Evolutionary conservation across 73 alveolate species (phyloP).

Genomic region (Paramecium primaurelia): DNA sequence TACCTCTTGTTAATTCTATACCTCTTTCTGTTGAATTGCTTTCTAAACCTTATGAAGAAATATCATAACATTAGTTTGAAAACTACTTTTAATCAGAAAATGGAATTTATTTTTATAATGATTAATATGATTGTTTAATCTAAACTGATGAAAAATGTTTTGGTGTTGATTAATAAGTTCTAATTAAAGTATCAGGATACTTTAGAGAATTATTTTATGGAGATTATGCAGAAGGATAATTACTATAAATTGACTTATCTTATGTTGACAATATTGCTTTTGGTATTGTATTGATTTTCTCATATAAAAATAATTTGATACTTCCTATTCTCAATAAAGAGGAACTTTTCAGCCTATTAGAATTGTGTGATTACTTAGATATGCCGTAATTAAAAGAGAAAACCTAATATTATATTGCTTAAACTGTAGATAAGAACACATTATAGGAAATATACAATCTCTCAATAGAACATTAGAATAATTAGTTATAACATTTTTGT

Average conservation of each 20-base stretch:
- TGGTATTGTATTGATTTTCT: background rate
- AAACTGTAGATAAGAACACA: conserved; percentile 17
- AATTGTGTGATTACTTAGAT: conserved; percentile 12
- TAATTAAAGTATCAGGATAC: background rate
- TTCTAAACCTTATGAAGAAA: background rate
- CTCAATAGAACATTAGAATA: background rate
- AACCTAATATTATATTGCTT: background rate
- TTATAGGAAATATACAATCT: background rate
- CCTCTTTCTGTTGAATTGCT: background rate
- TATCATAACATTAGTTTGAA: background rate
- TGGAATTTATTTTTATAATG: background rate
- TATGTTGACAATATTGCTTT: background rate
- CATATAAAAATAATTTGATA: background rate
- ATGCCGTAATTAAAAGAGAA: background rate
- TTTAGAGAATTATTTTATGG: background rate
- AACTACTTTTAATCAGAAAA: background rate
- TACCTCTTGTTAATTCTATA: background rate
- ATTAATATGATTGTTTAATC: conserved; percentile 3
- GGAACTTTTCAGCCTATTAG: background rate
- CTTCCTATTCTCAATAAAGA: background rate
- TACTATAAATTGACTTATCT: background rate
- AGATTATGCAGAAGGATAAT: background rate
- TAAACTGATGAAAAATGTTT: background rate
- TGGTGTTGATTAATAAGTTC: background rate
- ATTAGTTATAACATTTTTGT: background rate